phyloP scores from a whole-genome alignment of 2,329 filamentous ascomycete species.

The Aspergillus niger region DNA sequence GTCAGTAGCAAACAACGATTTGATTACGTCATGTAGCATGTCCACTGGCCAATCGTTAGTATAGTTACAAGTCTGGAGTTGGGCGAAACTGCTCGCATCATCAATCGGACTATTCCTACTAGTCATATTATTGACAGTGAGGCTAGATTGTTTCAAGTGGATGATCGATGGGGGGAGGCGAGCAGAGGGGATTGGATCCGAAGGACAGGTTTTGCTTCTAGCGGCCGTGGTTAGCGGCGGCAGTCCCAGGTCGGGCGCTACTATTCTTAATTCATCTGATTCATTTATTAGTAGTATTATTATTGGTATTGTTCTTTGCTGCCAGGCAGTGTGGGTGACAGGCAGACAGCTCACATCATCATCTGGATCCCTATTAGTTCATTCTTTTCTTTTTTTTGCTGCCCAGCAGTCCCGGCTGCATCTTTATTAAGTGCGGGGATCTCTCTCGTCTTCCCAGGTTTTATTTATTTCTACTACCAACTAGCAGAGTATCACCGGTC shows the following conservation, averaged over 20 bases:
- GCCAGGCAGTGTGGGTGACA: background rate
- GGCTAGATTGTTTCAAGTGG: background rate
- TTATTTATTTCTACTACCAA: background rate
- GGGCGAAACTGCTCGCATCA: background rate
- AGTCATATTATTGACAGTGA: background rate
- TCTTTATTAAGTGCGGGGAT: background rate
- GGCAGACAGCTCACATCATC: slow-evolving; percentile 1
- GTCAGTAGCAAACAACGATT: background rate
- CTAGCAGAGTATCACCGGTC: background rate
- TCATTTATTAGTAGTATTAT: background rate
- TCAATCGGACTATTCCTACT: background rate
- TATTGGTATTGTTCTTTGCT: background rate
- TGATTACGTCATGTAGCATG: background rate
- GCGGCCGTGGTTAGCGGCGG: slow-evolving; percentile 6
- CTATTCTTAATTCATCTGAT: background rate
- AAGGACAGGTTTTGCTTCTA: background rate
- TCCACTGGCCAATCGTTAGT: background rate
- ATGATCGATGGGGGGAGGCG: background rate
- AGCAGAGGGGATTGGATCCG: slow-evolving; percentile 1
- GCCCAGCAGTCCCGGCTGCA: background rate
- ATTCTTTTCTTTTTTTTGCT: background rate
- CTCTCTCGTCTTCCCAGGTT: background rate
- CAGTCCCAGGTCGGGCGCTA: background rate
- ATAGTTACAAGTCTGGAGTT: background rate
- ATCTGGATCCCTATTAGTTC: background rate